Conservation (phyloP, 1,284 basidiomycete genomes). For the Cryptococcus sp. region DNA sequence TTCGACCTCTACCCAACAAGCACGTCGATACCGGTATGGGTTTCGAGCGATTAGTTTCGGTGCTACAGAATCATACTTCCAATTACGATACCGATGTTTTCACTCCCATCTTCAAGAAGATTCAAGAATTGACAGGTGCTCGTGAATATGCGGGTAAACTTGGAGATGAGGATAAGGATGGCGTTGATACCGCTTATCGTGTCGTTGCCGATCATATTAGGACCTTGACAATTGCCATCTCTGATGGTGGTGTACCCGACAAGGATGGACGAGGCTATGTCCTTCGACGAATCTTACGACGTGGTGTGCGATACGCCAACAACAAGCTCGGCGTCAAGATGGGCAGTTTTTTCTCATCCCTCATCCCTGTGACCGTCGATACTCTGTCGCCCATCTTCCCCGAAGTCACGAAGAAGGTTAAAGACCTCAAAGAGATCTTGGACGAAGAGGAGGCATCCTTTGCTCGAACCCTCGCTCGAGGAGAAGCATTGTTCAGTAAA, state of each 20-base stretch:
- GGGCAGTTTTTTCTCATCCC: conserved; percentile 89
- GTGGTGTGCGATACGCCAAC: conserved; percentile 89
- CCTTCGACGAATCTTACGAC: conserved; percentile 80
- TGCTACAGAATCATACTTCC: conserved; percentile 82
- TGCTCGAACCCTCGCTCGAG: conserved; percentile 90
- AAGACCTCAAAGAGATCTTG: conserved; percentile 89
- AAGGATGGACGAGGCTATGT: conserved; percentile 97
- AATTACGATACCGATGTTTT: conserved; percentile 99
- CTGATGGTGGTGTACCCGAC: conserved; percentile 92
- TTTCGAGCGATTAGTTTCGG: conserved; percentile 93
- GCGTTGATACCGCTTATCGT: conserved; percentile 95
- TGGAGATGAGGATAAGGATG: conserved; percentile 87
- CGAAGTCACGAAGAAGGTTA: conserved; percentile 78
- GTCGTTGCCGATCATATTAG: conserved; percentile 96
- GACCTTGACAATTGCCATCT: conserved; percentile 90
- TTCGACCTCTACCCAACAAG: conserved; percentile 79
- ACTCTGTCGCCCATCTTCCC: conserved; percentile 89
- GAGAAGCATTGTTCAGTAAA: conserved; percentile 93
- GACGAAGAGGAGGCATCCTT: conserved; percentile 98
- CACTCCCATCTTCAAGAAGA: conserved; percentile 77
- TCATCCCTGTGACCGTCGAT: conserved; percentile 84
- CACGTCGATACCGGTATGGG: conserved; percentile 99
- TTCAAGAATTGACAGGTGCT: conserved; percentile 85
- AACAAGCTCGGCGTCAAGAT: conserved; percentile 94
- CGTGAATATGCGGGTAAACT: conserved; percentile 85